These are phyloP conservation scores for Kwoniella mangroviensis DNA, from an alignment of 768 basidiomycete genomes.

Conservation along the genomic window DNA sequence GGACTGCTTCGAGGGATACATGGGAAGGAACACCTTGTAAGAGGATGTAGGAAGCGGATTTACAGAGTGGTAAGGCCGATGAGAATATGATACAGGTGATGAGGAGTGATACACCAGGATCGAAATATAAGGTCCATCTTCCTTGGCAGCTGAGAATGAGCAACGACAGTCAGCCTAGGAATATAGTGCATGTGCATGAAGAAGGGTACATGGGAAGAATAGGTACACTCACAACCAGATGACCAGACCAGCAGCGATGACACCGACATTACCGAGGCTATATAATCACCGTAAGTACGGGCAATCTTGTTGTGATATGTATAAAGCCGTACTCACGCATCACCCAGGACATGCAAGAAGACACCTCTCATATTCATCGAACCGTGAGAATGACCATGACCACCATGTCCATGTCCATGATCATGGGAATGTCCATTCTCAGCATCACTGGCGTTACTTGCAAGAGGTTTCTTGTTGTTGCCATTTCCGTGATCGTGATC, in stretches of 20 bases:
- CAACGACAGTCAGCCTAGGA: neutral
- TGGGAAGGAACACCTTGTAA: conserved; percentile 91
- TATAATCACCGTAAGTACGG: neutral
- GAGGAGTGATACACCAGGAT: conserved; percentile 88
- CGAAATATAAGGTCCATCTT: conserved; percentile 86
- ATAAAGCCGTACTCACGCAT: conserved; percentile 64
- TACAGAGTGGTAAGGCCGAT: conserved; percentile 81
- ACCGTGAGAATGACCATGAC: conserved; percentile 60
- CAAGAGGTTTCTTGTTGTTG: conserved; percentile 12
- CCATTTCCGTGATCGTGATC: conserved; percentile 29
- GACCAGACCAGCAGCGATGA: conserved; percentile 90
- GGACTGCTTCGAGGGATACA: conserved; percentile 86
- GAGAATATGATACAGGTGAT: conserved; percentile 97
- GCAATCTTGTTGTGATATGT: neutral
- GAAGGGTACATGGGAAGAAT: no score
- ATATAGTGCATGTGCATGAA: no score
- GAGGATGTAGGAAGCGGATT: conserved; percentile 90
- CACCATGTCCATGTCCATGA: conserved; percentile 37
- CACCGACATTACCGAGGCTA: conserved; percentile 89
- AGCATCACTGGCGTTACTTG: conserved; percentile 36
- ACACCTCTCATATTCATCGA: conserved; percentile 99
- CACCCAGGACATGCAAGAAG: conserved; percentile 90
- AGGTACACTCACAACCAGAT: conserved; percentile 71
- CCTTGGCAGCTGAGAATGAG: conserved; percentile 63
- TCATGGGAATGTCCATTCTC: conserved; percentile 39